Base-by-base conservation (phyloP, 176 grass and related monocot species). In the Thinopyrum elongatum region DNA sequence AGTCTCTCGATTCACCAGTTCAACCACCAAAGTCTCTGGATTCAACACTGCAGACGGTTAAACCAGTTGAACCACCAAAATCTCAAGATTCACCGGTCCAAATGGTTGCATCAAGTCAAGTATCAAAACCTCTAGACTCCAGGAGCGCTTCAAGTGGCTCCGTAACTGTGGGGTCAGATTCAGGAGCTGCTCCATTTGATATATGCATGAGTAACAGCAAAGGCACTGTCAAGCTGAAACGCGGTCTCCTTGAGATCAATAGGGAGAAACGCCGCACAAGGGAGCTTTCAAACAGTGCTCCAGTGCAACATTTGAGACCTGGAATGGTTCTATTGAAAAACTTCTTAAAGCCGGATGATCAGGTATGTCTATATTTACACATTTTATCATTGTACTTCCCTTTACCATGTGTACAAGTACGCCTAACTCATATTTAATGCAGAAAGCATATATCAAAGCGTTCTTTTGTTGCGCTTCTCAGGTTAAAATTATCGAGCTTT, bases 321-420 rank as follows among this genome's bases (percentile, higher is more conserved):
- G 87, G 84, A n/a, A 92, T 92, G 91, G 76, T 92, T 75, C 81
- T 92, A 23, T 21, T 92, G 81, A 92, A 89, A 57, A 80, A 70
- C 26, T 87, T 84, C 70, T 81, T 92, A 39, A 70, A 83, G 51
- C 80, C 63, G 58, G n/a, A 65, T 42, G 87, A 89, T 77, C 87
- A 89, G 80, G 91, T 89, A 61, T 11, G 25, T 17, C 30, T 68
- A 67, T 36, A 36, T 76, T 12, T 49, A 34, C 5, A 59, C 44
- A 58, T 42, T 8, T 64, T 10, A 72, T 72, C 1, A 10, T 22
- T 22, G 13, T 80, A 3, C 16, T 72, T 65, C 3, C 66, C 12
- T 42, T 25, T n/a, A 61, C 9, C 57, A 30, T 57, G 1, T 17
- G 14, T 39, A 62, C 17, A 62, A 63, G 51, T 82, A 63, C 13